Percentiles rank a stretch among this genome's conserved stretches.
These are phyloP conservation scores for Metrosideros polymorpha DNA, from an alignment of 441 rosid genomes.

Conservation along the genomic window DNA sequence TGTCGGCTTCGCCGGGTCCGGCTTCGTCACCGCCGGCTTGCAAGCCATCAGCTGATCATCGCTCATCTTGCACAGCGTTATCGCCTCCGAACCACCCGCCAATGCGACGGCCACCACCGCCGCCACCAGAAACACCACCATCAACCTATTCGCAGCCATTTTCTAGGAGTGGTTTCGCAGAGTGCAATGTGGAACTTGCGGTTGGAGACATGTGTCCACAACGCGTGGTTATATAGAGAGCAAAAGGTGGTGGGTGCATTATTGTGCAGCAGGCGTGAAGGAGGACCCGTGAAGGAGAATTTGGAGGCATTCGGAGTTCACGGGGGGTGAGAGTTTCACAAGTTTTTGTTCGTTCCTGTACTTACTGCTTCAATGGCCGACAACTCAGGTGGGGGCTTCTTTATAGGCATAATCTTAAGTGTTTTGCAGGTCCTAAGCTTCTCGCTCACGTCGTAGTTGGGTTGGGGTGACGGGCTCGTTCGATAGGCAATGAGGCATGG, in stretches of 20 bases:
- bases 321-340: background rate
- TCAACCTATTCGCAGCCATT: background rate
- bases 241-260: background rate
- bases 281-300: slow-evolving; percentile 17
- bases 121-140: background rate
- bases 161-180: background rate
- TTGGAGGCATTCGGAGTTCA: slow-evolving; percentile 11
- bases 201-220: background rate
- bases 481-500: background rate
- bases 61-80: slow-evolving; percentile 35
- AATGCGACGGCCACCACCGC: background rate
- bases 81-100: background rate
- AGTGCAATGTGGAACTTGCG: background rate
- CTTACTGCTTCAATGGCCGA: background rate
- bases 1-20: slow-evolving; percentile 29
- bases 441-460: no score
- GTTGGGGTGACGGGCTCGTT: background rate
- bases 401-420: background rate
- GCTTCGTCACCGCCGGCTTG: slow-evolving; percentile 43
- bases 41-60: slow-evolving; percentile 37
- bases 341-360: background rate
- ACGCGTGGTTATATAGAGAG: background rate
- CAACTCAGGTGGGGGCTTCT: background rate
- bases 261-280: background rate
- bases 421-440: background rate